A percentile compares a stretch with the other conserved stretches of the same genome.
Evolutionary conservation across 805 yeast genomes (phyloP).

Genomic region (Saccharomycopsis malanga): DNA sequence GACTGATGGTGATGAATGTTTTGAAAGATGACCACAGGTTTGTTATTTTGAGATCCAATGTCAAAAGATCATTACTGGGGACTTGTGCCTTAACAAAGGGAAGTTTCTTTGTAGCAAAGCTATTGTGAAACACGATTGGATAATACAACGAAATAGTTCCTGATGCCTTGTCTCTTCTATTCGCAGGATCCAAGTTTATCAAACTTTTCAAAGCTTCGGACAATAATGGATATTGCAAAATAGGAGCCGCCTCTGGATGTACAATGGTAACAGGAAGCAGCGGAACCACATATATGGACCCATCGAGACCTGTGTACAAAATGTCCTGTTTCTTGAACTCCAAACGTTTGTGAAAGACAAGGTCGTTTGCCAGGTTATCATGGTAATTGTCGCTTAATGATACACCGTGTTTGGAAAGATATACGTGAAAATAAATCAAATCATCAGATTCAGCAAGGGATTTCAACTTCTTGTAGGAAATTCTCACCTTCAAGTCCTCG

Average conservation of each 20-base stretch:
- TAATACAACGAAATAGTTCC: conserved; percentile 16
- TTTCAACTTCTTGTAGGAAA: conserved; percentile 1
- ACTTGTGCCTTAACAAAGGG: neutral
- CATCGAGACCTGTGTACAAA: neutral
- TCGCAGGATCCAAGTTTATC: conserved; percentile 1
- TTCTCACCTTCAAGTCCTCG: neutral
- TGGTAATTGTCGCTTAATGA: neutral
- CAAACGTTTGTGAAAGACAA: conserved; percentile 9
- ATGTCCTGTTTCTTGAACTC: conserved; percentile 2
- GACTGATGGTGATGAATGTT: neutral
- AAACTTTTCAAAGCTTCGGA: neutral
- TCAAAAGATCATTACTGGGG: neutral
- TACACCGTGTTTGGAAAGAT: neutral
- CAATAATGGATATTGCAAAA: conserved; percentile 7
- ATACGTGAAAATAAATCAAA: conserved; percentile 6
- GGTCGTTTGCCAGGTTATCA: neutral
- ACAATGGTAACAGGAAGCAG: conserved; percentile 6
- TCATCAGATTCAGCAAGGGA: neutral
- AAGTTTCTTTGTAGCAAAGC: neutral
- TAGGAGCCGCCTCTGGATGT: neutral
- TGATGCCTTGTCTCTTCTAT: conserved; percentile 12
- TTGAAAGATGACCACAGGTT: neutral
- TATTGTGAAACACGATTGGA: conserved; percentile 6
- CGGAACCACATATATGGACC: neutral
- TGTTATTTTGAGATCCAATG: neutral